Conservation (phyloP, 176 grass and related monocot genomes). For the Leersia perrieri region DNA sequence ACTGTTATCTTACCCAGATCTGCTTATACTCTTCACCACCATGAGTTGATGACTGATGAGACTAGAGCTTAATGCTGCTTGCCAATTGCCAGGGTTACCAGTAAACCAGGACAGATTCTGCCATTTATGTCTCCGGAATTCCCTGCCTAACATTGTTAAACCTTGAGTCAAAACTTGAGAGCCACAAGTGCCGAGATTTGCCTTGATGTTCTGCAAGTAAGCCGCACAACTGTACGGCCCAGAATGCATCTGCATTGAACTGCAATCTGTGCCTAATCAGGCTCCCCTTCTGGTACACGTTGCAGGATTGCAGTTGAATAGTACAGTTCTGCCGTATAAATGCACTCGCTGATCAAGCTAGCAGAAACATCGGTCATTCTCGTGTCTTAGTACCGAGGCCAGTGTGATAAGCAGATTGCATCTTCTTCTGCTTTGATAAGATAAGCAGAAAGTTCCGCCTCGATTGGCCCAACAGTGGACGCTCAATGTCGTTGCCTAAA, state of each 20-base stretch:
- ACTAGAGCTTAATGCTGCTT: neutral
- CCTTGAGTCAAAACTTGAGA: neutral
- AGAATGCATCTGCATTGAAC: conserved; percentile 20
- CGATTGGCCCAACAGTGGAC: neutral
- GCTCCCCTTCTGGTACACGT: neutral
- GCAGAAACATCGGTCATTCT: neutral
- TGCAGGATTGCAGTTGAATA: neutral
- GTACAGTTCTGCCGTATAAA: neutral
- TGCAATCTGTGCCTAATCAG: neutral
- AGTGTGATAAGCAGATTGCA: no score
- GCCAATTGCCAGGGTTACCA: conserved; percentile 31
- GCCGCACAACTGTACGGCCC: conserved; percentile 13
- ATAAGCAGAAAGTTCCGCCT: neutral
- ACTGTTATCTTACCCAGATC: conserved; percentile 7
- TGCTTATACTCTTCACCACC: neutral
- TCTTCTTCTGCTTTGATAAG: neutral
- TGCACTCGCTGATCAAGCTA: neutral
- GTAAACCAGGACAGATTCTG: conserved; percentile 15
- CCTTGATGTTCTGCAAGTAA: neutral
- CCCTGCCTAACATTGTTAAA: conserved; percentile 27
- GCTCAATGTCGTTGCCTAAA: neutral
- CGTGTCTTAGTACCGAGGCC: neutral
- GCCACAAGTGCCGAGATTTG: conserved; percentile 32
- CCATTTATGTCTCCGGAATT: conserved; percentile 24
- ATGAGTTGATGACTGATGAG: neutral